Percentiles rank a stretch among this genome's conserved stretches.
Conservation (phyloP, 768 basidiomycete genomes). For the Antrodiella citrinella region DNA sequence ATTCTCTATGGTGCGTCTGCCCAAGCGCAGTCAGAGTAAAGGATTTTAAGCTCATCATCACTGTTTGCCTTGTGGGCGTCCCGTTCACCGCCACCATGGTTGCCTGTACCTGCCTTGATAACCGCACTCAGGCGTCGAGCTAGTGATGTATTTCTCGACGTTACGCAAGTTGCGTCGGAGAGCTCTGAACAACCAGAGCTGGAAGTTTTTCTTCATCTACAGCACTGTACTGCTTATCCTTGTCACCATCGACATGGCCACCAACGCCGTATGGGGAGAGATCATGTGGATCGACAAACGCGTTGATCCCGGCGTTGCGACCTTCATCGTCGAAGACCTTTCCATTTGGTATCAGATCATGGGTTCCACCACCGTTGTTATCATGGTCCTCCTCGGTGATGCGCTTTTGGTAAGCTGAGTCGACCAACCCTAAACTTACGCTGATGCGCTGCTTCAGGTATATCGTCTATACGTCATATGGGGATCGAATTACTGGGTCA, state of each 20-base stretch:
- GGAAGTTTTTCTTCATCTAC: conserved; percentile 15
- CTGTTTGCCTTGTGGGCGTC: not conserved
- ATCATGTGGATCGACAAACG: conserved; percentile 21
- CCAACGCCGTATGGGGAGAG: conserved; percentile 21
- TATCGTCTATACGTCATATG: conserved; percentile 21
- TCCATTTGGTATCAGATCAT: conserved; percentile 19
- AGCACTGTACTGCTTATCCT: conserved; percentile 20
- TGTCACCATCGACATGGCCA: conserved; percentile 19
- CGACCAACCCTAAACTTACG: not conserved
- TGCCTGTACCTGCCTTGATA: too few relatives aligned
- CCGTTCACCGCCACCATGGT: not conserved
- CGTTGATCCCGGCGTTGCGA: conserved; percentile 16
- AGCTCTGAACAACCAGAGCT: conserved; percentile 1
- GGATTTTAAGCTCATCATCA: not conserved
- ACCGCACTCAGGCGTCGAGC: conserved; percentile 12
- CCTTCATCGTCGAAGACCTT: conserved; percentile 12
- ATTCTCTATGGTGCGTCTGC: conserved; percentile 8
- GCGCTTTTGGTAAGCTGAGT: conserved; percentile 18
- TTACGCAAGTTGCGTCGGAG: conserved; percentile 8
- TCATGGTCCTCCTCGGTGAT: conserved; percentile 19
- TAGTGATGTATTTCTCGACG: conserved; percentile 15
- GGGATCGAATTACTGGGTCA: conserved; percentile 12
- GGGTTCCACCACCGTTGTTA: conserved; percentile 16
- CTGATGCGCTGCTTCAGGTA: conserved; percentile 10
- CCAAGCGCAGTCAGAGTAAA: not conserved